These are phyloP conservation scores for Aphanocladium album DNA, from an alignment of 2,329 filamentous ascomycete genomes.

Conservation along the genomic window DNA sequence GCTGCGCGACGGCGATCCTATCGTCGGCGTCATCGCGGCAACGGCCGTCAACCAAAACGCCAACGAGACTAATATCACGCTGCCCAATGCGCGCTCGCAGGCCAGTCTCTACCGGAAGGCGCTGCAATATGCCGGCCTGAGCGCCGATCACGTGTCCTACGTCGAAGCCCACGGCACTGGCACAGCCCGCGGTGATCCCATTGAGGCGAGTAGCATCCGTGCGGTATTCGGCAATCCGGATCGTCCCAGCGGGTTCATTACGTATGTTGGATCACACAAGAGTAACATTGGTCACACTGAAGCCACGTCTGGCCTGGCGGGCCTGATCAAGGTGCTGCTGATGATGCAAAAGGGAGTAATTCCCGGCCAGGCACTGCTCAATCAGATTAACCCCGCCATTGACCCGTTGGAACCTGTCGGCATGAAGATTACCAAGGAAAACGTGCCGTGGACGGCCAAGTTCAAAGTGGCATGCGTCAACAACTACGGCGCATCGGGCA, in stretches of 20 bases:
- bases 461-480: slow-evolving; percentile 26
- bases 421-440: background rate
- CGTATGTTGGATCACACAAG: background rate
- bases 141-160: slow-evolving; percentile 19
- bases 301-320: slow-evolving; percentile 36
- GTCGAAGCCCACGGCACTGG: slow-evolving; percentile 49
- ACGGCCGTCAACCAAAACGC: background rate
- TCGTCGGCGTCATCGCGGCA: slow-evolving; percentile 84
- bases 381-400: slow-evolving; percentile 10
- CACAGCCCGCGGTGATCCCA: slow-evolving; percentile 47
- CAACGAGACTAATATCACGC: background rate
- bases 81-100: background rate
- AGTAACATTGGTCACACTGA: slow-evolving; percentile 17
- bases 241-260: background rate
- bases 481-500: slow-evolving; percentile 31
- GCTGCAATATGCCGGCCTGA: background rate
- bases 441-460: slow-evolving; percentile 17
- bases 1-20: too few species aligned
- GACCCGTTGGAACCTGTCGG: slow-evolving; percentile 6
- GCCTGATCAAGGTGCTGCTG: slow-evolving; percentile 43
- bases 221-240: slow-evolving; percentile 15
- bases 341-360: slow-evolving; percentile 30
- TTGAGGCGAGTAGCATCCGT: slow-evolving; percentile 29
- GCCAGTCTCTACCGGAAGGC: background rate
- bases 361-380: slow-evolving; percentile 30